These are phyloP conservation scores for Barbarea vulgaris DNA, from an alignment of 345 rosid species.

Conservation along the genomic window DNA sequence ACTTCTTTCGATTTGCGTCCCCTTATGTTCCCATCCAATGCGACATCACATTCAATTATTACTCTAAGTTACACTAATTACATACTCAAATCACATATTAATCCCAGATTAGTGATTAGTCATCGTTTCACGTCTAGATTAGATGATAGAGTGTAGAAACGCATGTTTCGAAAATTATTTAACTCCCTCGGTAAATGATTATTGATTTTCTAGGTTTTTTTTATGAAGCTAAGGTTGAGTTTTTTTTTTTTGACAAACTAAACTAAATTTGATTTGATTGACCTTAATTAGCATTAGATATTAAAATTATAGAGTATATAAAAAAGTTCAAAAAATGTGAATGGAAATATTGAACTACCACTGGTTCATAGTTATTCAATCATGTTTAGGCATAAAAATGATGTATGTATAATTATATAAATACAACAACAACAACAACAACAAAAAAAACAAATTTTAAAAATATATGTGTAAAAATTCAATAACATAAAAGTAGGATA, in stretches of 20 bases:
- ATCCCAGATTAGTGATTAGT: constrained; percentile 8
- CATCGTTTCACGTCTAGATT: neutral
- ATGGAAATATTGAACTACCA: neutral
- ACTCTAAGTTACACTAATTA: constrained; percentile 11
- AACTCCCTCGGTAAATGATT: neutral
- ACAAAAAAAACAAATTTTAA: neutral
- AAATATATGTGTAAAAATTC: neutral
- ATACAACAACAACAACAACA: no score
- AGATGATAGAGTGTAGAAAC: neutral
- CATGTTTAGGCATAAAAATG: neutral
- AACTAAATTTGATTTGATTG: neutral
- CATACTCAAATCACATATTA: constrained; percentile 21
- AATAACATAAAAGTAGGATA: neutral
- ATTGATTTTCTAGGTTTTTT: neutral
- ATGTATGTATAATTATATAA: neutral
- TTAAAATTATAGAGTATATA: neutral
- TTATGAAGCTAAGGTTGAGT: no score
- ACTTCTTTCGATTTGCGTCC: constrained; percentile 35
- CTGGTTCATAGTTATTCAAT: neutral
- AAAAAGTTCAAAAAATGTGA: neutral
- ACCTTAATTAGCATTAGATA: neutral
- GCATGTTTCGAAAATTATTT: constrained; percentile 3
- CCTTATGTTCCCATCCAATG: constrained; percentile 33
- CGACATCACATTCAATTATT: constrained; percentile 34
- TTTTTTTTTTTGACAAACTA: neutral